These are phyloP conservation scores for Sugiyamaella neomexicana DNA, from an alignment of 1,139 yeast genomes.

Conservation along the genomic window DNA sequence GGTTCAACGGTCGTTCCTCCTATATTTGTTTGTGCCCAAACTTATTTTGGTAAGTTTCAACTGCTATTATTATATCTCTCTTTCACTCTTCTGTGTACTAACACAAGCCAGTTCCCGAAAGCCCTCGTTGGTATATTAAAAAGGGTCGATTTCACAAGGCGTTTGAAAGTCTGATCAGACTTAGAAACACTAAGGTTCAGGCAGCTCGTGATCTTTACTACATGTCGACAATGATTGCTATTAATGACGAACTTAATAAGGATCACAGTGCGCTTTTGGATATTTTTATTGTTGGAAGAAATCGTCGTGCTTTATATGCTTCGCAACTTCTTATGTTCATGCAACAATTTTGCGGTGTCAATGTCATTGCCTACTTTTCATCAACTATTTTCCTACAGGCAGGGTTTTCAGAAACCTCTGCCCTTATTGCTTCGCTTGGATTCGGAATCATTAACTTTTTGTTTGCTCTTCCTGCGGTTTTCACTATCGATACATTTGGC, in stretches of 20 bases:
- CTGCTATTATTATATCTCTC: too few species aligned
- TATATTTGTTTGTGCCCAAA: slow-evolving; percentile 61
- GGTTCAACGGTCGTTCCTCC: slow-evolving; percentile 80
- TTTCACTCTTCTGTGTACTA: too few species aligned
- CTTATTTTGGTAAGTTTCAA: slow-evolving; percentile 48
- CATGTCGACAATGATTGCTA: slow-evolving; percentile 63
- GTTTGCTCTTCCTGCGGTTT: slow-evolving; percentile 82
- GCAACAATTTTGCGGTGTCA: slow-evolving; percentile 93
- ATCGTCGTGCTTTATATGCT: slow-evolving; percentile 78
- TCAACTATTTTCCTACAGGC: slow-evolving; percentile 71
- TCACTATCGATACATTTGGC: slow-evolving; percentile 78
- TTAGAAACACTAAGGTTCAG: slow-evolving; percentile 55
- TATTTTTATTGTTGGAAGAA: slow-evolving; percentile 65
- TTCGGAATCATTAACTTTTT: slow-evolving; percentile 79
- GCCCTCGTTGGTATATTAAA: slow-evolving; percentile 80
- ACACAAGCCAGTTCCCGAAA: slow-evolving; percentile 54
- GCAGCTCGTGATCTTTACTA: slow-evolving; percentile 80
- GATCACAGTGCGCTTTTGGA: slow-evolving; percentile 46
- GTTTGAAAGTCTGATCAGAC: slow-evolving; percentile 50
- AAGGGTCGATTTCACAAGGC: slow-evolving; percentile 61
- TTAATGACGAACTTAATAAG: slow-evolving; percentile 58
- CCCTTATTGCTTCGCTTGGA: slow-evolving; percentile 81
- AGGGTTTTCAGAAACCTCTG: slow-evolving; percentile 59
- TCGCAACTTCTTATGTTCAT: slow-evolving; percentile 82
- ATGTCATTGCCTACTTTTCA: slow-evolving; percentile 69